Base-by-base conservation (phyloP, 2,329 filamentous ascomycete species). In the Elsinoe ampelina region DNA sequence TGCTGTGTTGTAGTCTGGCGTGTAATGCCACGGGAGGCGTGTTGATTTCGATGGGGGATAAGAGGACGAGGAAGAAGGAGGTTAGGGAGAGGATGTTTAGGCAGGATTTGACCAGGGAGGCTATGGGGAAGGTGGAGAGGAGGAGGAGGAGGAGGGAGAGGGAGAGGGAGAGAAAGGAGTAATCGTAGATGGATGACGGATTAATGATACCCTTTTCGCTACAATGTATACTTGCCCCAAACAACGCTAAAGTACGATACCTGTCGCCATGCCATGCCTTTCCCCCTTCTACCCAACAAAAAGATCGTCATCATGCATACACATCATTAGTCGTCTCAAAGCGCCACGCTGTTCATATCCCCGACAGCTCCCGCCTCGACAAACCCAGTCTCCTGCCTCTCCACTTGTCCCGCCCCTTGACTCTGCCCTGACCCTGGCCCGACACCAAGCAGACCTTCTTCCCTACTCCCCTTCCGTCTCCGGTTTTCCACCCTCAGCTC, bases 31-130 rank as follows among this genome's bases (percentile, higher is more conserved):
- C 80, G 0, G 89, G 85, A 0, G 89, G 89, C 2, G 71, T 95
- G 1, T 67, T 92, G 22, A 95, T 95, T 67, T 83, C 77, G 61
- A 76, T 89, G 13, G 89, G 89, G 1, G 88, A 92, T 66, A 80
- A 84, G 17, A 81, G 79, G 61, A 90, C 88, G 1, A 77, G 89
- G 52, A 95, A 95, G 77, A 92, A 90, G 79, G 88, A 95, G 41
- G 87, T 95, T 0, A 76, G 90, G 19, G 84, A 91, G 65, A 79
- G 84, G 43, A 81, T 93, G 71, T 82, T 87, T 64, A 76, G 87
- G 30, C 89, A 93, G 67, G 82, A 89, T 61, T 70, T 95, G 57
- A 95, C 89, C 0, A 72, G 78, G 47, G 76, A 83, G 62, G 83
- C 82, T 1, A 83, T 85, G 61, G 75, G 76, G 61, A 78, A 79